Base-by-base conservation (phyloP, 139 green algal genomes). In the Choricystis sp. region DNA sequence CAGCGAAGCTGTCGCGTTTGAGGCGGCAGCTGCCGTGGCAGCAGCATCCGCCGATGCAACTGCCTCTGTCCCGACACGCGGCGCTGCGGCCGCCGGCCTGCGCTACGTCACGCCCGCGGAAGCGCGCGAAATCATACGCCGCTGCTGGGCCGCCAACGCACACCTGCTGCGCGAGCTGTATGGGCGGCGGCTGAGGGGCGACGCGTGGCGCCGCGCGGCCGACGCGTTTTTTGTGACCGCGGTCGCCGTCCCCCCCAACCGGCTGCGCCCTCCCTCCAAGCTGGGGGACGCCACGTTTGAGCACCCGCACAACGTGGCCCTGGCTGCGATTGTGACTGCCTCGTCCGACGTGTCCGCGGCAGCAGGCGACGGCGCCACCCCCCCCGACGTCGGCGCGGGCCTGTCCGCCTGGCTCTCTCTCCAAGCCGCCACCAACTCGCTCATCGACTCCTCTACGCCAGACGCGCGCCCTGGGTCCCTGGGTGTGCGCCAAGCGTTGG, bases 261-360 rank as follows among this genome's bases (percentile, higher is more conserved):
- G 68, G 31, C 72, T 97, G 71, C 80, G 92, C 1, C 91, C 89
- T 40, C 74, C 64, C 0, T 82, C 66, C 71, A 73, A 78, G 9
- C 60, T 93, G 25, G 81, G 77, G 16, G 83, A 87, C 21, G 62
- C 66, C 49, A n/a, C 60, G 28, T 93, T 88, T 58, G 91, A 97
- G 75, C 92, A 97, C 76, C 77, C 85, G 2, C 89, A 96, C 67
- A 97, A 98, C 73, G 73, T 86, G 57, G 64, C 73, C 23, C 72
- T 94, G 14, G 59, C 63, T 5, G 72, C 79, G 28, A 83, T 95
- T 62, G 74, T 98, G 19, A 83, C 82, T 26, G 65, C 68, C 30
- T 94, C 86, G 74, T 63, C 92, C 29, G 82, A 86, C 25, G 66
- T 96, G 24, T 59, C 76, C 24, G 63, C 40, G 2, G 49, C 57